Evolutionary conservation across 768 basidiomycete species (phyloP), one percentile per base, ranked within the genome.

Genomic region (Chalciporus piperatus): DNA sequence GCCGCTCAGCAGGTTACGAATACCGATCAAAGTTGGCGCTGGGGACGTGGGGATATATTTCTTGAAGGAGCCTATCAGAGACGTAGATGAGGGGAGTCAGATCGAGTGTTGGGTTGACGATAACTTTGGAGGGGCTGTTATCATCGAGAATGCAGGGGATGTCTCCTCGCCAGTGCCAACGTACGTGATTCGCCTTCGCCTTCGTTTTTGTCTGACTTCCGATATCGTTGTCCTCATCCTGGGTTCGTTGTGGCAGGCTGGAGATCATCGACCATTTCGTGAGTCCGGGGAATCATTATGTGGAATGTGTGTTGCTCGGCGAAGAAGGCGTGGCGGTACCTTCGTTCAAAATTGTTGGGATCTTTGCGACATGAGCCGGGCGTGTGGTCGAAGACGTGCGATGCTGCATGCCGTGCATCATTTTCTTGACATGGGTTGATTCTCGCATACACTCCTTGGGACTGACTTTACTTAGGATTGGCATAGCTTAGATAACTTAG

Each of bases 51-150:
- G 89, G 33, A 77, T 99, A 9, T 98, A 98, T 71, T 97, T 85
- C 70, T 53, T 98, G 28, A 80, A 80, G 66, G 92, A 93, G 55
- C 86, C 91, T 11, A 71, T 76, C 44, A 62, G 61, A 22, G 66
- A 73, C 16, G 74, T 82, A 32, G 84, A 80, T 6, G 74, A 80
- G 53, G 87, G 90, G 28, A 84, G 85, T 59, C 77, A 80, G 47
- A 75, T 95, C 4, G 82, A 89, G 61, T 98, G 97, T 67, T 98
- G 96, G 96, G 97, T 99, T 28, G 97, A 99, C 68, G 95, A 99
- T 68, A 99, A 99, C 65, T 81, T 84, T 56, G 70, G 61, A 0
- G 96, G 97, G 5, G 85, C 83, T 25, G 82, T 81, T 54, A 77
- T 84, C 38, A 76, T 98, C 51, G 82, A 84, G 67, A 95, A 98